Percentiles rank a stretch among this genome's conserved stretches.
Evolutionary conservation across 192 early-diverging fungal species (phyloP).

Genomic region (Jimgerdemannia flammicorona): DNA sequence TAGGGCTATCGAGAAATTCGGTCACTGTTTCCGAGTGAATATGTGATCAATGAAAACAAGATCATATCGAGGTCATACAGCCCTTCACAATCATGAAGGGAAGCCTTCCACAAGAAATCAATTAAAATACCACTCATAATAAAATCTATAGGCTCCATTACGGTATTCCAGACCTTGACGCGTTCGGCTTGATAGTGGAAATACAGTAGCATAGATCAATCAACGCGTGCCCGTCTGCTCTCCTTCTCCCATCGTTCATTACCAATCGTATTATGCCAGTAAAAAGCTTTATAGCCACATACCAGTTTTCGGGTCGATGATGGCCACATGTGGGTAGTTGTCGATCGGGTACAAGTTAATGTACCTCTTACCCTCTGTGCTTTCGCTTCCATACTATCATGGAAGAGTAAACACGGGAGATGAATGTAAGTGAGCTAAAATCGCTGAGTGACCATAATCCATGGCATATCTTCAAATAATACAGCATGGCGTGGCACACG

Average conservation of each 20-base stretch:
- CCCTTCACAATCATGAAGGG: neutral
- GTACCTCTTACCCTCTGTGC: conserved; percentile 68
- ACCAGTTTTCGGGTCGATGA: conserved; percentile 88
- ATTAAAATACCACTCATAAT: conserved; percentile 56
- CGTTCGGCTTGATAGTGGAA: conserved; percentile 60
- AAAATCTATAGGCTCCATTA: conserved; percentile 60
- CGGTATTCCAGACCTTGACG: conserved; percentile 62
- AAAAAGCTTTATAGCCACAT: neutral
- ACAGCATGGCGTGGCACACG: neutral
- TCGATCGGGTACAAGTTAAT: conserved; percentile 67
- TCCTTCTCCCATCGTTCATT: neutral
- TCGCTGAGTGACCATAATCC: neutral
- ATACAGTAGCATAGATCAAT: neutral
- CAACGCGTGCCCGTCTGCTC: neutral
- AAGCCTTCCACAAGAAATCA: neutral
- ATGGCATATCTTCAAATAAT: neutral
- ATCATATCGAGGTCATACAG: neutral
- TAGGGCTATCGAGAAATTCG: conserved; percentile 50
- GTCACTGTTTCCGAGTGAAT: conserved; percentile 36
- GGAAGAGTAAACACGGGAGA: conserved; percentile 1
- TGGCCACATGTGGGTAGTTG: conserved; percentile 79
- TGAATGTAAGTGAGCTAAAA: too few species aligned
- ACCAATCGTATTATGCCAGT: neutral
- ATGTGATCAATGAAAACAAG: conserved; percentile 5
- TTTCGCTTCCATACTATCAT: conserved; percentile 50